Evolutionary conservation across 1,284 basidiomycete species (phyloP).

Genomic region (Papiliotrema laurentii): DNA sequence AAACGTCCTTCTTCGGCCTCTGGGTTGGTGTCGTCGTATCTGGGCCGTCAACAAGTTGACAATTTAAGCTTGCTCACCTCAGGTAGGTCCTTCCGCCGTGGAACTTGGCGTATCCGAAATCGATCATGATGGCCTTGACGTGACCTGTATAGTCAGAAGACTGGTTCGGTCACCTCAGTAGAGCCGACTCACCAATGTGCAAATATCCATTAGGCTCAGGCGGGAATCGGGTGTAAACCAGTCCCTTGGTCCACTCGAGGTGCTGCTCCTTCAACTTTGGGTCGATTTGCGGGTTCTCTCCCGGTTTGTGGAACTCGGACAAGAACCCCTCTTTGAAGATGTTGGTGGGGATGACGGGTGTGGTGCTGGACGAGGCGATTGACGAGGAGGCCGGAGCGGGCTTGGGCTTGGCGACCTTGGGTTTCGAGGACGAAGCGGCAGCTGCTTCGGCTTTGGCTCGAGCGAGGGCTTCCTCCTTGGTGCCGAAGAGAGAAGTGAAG

Average conservation of each 20-base stretch:
- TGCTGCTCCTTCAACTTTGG: conserved; percentile 75
- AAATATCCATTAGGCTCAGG: conserved; percentile 97
- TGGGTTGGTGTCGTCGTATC: conserved; percentile 97
- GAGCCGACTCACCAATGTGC: conserved; percentile 61
- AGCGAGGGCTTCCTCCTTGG: conserved; percentile 63
- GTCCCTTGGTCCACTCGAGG: conserved; percentile 71
- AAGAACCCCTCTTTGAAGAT: conserved; percentile 97
- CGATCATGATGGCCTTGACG: conserved; percentile 96
- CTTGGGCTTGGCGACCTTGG: conserved; percentile 52
- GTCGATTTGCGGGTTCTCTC: conserved; percentile 85
- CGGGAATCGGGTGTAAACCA: conserved; percentile 94
- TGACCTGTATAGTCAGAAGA: conserved; percentile 54
- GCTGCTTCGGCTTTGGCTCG: conserved; percentile 64
- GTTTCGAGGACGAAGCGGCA: conserved; percentile 63
- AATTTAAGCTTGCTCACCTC: no score
- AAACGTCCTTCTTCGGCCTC: conserved; percentile 94
- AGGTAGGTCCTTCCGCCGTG: conserved; percentile 88
- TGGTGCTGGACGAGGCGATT: conserved; percentile 32
- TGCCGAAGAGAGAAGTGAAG: conserved; percentile 72
- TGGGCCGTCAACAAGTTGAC: no score
- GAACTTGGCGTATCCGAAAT: conserved; percentile 95
- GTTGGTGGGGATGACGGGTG: conserved; percentile 42
- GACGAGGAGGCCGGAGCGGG: conserved; percentile 38
- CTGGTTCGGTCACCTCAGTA: not conserved
- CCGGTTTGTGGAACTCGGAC: conserved; percentile 86